phyloP scores from a whole-genome alignment of 2,329 filamentous ascomycete genomes.

The Beauveria sp. region DNA sequence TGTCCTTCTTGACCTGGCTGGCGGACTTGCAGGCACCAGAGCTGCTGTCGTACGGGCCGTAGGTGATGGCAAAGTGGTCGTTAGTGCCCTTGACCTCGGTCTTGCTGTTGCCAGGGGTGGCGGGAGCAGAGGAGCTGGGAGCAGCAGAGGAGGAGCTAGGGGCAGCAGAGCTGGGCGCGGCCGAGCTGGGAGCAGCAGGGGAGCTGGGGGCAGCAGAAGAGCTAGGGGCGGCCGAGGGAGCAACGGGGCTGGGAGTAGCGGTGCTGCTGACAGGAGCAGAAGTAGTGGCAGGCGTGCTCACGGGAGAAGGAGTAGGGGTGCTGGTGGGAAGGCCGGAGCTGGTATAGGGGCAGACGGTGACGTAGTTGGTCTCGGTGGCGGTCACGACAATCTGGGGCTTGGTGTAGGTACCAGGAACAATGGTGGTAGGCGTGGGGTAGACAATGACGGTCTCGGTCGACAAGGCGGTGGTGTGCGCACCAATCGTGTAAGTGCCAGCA shows the following conservation, averaged over 20 bases:
- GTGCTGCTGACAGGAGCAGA: constrained; percentile 22
- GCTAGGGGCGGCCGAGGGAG: constrained; percentile 18
- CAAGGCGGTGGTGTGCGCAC: constrained; percentile 56
- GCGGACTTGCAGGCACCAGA: constrained; percentile 58
- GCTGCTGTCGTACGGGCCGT: constrained; percentile 61
- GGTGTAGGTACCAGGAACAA: constrained; percentile 66
- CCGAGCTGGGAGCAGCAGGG: constrained; percentile 14
- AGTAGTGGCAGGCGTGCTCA: constrained; percentile 47
- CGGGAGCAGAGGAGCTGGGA: constrained; percentile 20
- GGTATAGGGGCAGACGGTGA: constrained; percentile 64
- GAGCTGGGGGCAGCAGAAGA: constrained; percentile 19
- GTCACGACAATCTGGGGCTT: constrained; percentile 59
- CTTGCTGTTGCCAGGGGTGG: constrained; percentile 13
- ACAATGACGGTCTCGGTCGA: constrained; percentile 48
- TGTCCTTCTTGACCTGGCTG: constrained; percentile 50
- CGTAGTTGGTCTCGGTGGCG: constrained; percentile 58
- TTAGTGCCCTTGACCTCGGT: constrained; percentile 30
- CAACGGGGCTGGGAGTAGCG: constrained; percentile 11
- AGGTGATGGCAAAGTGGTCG: constrained; percentile 67
- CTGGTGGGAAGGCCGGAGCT: constrained; percentile 31
- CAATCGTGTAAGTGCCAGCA: constrained; percentile 70
- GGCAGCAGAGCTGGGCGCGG: constrained; percentile 16
- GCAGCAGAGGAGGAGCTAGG: constrained; percentile 18
- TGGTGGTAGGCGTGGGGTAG: constrained; percentile 58
- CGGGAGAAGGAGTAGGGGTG: constrained; percentile 19